A percentile compares a stretch with the other conserved stretches of the same genome.
Evolutionary conservation across 495 filamentous ascomycete genomes (phyloP).

Genomic region (Amniculicola lignicola): DNA sequence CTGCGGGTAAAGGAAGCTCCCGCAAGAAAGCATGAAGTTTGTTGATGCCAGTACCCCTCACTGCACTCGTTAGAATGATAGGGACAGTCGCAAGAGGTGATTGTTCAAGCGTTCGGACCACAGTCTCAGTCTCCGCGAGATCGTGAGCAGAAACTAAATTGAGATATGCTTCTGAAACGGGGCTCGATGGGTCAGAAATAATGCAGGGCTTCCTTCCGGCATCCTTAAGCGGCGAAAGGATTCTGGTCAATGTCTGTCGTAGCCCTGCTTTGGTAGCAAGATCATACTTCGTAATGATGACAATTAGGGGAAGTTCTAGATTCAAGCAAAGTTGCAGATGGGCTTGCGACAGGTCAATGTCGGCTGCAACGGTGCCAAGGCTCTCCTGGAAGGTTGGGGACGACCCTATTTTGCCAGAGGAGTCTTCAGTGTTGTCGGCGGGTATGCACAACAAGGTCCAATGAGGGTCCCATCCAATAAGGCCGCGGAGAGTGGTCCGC

Average conservation of each 20-base stretch:
- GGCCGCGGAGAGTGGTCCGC: slow-evolving; percentile 77
- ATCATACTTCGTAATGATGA: slow-evolving; percentile 89
- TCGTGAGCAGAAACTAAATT: slow-evolving; percentile 27
- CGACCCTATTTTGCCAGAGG: slow-evolving; percentile 42
- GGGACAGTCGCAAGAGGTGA: slow-evolving; percentile 57
- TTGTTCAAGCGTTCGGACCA: slow-evolving; percentile 23
- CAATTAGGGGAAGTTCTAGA: slow-evolving; percentile 66
- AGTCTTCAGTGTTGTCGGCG: slow-evolving; percentile 65
- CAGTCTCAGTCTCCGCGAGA: slow-evolving; percentile 22
- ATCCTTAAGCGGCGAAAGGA: slow-evolving; percentile 75
- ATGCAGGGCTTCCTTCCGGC: slow-evolving; percentile 69
- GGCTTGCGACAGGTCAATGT: slow-evolving; percentile 68
- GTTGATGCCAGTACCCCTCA: slow-evolving; percentile 78
- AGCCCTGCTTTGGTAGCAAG: slow-evolving; percentile 70
- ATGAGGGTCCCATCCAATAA: slow-evolving; percentile 95
- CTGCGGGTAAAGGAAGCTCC: slow-evolving; percentile 68
- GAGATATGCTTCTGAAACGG: slow-evolving; percentile 30
- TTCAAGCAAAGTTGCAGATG: slow-evolving; percentile 87
- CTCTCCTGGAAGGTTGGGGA: slow-evolving; percentile 47
- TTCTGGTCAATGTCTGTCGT: slow-evolving; percentile 61
- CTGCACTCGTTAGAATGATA: slow-evolving; percentile 82
- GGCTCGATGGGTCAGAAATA: slow-evolving; percentile 47
- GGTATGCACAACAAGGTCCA: slow-evolving; percentile 87
- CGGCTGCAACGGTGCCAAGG: slow-evolving; percentile 51
- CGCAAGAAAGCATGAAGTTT: slow-evolving; percentile 78